Conservation (phyloP, 306 rosid genomes). For the Carpinus viminea region DNA sequence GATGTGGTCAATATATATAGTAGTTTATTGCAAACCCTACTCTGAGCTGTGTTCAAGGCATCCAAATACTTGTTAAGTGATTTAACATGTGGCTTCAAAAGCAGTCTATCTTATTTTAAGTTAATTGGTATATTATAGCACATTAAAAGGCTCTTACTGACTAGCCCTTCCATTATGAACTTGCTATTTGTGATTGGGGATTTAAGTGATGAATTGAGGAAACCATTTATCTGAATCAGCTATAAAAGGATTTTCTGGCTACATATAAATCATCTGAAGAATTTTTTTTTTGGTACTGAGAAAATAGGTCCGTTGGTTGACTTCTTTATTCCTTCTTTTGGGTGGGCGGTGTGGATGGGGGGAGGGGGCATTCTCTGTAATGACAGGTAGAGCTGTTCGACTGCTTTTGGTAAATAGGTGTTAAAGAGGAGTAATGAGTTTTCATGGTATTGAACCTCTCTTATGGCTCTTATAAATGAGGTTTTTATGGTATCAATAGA, state of each 20-base stretch:
- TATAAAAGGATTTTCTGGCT: too few relatives aligned
- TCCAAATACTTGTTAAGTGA: background rate
- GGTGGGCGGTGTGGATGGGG: too few relatives aligned
- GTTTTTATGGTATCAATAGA: too few relatives aligned
- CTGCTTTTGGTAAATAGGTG: too few relatives aligned
- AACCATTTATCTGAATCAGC: background rate
- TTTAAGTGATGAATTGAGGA: background rate
- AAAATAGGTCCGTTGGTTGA: background rate
- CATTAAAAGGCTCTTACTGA: slow-evolving; percentile 3
- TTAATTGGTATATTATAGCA: background rate
- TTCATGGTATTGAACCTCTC: background rate
- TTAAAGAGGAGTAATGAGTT: background rate
- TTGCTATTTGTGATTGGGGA: slow-evolving; percentile 3
- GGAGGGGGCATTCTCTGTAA: too few relatives aligned
- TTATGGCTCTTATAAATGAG: background rate
- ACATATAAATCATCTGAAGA: background rate
- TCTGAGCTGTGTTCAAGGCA: background rate
- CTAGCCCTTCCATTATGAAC: background rate
- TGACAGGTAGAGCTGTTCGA: background rate
- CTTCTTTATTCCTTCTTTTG: background rate
- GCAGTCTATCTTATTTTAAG: background rate
- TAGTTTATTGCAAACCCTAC: background rate
- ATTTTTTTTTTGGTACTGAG: background rate
- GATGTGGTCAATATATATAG: background rate
- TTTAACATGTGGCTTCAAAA: background rate